These are phyloP conservation scores for Aspergillus steynii DNA, from an alignment of 495 filamentous ascomycete species.

Conservation along the genomic window DNA sequence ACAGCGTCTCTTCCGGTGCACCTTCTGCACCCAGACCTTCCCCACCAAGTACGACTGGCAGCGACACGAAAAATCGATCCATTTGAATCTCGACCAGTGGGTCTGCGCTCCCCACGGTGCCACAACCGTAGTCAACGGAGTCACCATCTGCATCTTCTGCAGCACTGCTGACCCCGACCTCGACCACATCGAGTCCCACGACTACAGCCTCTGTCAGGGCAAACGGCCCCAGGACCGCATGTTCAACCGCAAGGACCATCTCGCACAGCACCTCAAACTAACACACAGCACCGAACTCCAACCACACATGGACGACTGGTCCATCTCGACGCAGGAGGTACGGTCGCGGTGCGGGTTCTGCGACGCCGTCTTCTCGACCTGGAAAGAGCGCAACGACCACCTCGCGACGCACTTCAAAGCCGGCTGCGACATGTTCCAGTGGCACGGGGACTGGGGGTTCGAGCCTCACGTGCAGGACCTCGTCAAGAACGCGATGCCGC, in stretches of 20 bases:
- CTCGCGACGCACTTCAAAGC: constrained; percentile 64
- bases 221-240: constrained; percentile 51
- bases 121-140: constrained; percentile 47
- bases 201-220: constrained; percentile 63
- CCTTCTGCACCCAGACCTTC: constrained; percentile 79
- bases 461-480: constrained; percentile 59
- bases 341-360: constrained; percentile 70
- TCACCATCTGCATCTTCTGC: constrained; percentile 30
- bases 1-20: constrained; percentile 49
- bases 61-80: constrained; percentile 78
- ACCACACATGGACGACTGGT: constrained; percentile 68
- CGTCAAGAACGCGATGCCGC: constrained; percentile 63
- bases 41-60: constrained; percentile 81
- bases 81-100: constrained; percentile 75
- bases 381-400: constrained; percentile 61
- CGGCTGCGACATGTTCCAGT: constrained; percentile 63
- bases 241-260: constrained; percentile 82
- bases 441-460: constrained; percentile 71
- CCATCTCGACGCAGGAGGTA: constrained; percentile 55
- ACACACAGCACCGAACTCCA: constrained; percentile 65
- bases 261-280: constrained; percentile 72
- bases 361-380: constrained; percentile 55
- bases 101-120: constrained; percentile 65
- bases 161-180: constrained; percentile 16
- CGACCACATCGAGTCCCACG: constrained; percentile 42